These are phyloP conservation scores for Elsinoe batatas DNA, from an alignment of 2,329 filamentous ascomycete genomes.

Conservation along the genomic window DNA sequence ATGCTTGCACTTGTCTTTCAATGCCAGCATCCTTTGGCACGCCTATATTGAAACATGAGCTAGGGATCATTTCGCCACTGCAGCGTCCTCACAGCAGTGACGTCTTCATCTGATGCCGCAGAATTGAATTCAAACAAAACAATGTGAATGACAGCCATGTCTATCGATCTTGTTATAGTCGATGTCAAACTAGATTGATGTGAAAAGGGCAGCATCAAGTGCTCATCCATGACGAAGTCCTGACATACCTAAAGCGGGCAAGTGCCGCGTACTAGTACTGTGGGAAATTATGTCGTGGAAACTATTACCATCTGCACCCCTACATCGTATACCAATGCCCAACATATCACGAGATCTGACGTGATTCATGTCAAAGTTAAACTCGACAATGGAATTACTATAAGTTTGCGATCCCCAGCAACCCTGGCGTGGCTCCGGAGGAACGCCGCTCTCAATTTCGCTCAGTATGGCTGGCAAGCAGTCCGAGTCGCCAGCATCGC, in stretches of 20 bases:
- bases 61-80: background rate
- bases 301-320: background rate
- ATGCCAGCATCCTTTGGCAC: conserved; percentile 46
- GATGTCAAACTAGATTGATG: no score
- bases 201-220: no score
- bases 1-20: conserved; percentile 51
- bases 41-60: conserved; percentile 32
- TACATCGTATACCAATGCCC: background rate
- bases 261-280: background rate
- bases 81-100: conserved; percentile 45
- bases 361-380: background rate
- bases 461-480: background rate
- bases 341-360: background rate
- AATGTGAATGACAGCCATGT: conserved; percentile 57
- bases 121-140: conserved; percentile 59
- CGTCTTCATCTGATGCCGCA: conserved; percentile 36
- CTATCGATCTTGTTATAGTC: conserved; percentile 13
- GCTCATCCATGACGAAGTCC: no score
- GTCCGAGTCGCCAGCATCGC: background rate
- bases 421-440: background rate
- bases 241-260: background rate
- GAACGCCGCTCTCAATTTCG: background rate
- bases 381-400: background rate
- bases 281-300: background rate
- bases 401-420: no score